phyloP scores from a whole-genome alignment of 2,329 filamentous ascomycete species.

The Trichoderma gracile region DNA sequence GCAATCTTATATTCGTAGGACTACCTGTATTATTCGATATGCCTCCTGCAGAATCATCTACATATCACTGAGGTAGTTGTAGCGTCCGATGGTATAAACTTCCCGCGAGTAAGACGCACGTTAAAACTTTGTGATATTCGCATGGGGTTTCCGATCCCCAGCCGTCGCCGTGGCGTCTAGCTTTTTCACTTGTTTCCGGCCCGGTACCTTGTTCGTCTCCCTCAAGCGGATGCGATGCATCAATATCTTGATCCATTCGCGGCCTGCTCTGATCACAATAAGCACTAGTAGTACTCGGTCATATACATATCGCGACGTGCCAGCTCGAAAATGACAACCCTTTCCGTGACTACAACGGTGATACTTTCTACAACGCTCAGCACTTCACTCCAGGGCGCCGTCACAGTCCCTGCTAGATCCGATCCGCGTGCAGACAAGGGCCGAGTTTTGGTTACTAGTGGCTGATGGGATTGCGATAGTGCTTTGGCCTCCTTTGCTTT shows the following conservation, averaged over 20 bases:
- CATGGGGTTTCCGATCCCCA: not conserved
- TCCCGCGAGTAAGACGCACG: conserved; percentile 12
- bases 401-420: conserved; percentile 16
- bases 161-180: conserved; percentile 9
- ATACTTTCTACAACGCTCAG: not conserved
- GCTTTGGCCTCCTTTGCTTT: not conserved
- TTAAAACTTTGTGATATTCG: not conserved
- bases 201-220: conserved; percentile 17
- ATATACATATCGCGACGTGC: not conserved
- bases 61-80: too few species aligned
- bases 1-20: too few species aligned
- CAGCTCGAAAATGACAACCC: not conserved
- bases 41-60: too few species aligned
- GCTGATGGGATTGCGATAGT: not conserved
- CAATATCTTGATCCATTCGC: too few species aligned
- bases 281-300: not conserved
- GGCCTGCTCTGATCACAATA: too few species aligned
- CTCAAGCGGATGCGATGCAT: not conserved
- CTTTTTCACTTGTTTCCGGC: conserved; percentile 7
- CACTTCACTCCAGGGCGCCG: not conserved
- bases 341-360: not conserved
- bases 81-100: not conserved
- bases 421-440: conserved; percentile 20
- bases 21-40: too few species aligned
- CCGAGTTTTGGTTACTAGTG: conserved; percentile 7